Evolutionary conservation across 2,329 filamentous ascomycete species (phyloP), one percentile per base, ranked within the genome.

Genomic region (Xylaria sp.): DNA sequence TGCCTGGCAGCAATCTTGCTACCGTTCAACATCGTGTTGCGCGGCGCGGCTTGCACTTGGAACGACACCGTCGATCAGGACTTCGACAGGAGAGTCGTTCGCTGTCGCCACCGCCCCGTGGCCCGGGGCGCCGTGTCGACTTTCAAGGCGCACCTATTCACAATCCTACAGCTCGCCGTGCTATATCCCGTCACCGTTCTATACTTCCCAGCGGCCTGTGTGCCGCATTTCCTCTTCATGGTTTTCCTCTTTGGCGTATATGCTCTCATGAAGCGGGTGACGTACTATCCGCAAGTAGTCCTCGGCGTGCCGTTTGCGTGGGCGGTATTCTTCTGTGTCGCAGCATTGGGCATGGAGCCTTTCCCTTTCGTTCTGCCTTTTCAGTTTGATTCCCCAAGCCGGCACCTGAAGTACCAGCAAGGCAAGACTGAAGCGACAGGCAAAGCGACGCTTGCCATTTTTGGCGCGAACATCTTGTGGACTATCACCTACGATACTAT

Each of bases 41-140:
- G 85, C 60, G 82, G 84, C 30, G 82, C 82, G 21, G 80, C 83
- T 4, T 88, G 86, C 73, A 81, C 85, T 0, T 87, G 86, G 78
- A 88, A 89, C 73, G 86, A 88, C 72, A 81, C 83, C 39, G 82
- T 85, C 76, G 86, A 89, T 71, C 81, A 83, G 56, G 83, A 85
- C 53, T 78, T 86, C 60, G 86, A 89, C 71, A 82, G 84, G 3
- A 79, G 83, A 68, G 85, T 86, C 9, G 80, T 80, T 70, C 82
- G 86, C 47, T 86, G 83, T 48, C 82, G 82, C 39, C 81, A 84
- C 69, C 81, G 86, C 19, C 85, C 85, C 1, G 82, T 86, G 69
- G 84, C 85, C 4, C 78, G 85, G 55, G 82, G 82, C 30, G 85
- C 85, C 30, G 78, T 87, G 19, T 81, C 71, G 0, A 72, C 72